These are phyloP conservation scores for Yamadazyma scolyti DNA, from an alignment of 805 yeast genomes.

Conservation along the genomic window DNA sequence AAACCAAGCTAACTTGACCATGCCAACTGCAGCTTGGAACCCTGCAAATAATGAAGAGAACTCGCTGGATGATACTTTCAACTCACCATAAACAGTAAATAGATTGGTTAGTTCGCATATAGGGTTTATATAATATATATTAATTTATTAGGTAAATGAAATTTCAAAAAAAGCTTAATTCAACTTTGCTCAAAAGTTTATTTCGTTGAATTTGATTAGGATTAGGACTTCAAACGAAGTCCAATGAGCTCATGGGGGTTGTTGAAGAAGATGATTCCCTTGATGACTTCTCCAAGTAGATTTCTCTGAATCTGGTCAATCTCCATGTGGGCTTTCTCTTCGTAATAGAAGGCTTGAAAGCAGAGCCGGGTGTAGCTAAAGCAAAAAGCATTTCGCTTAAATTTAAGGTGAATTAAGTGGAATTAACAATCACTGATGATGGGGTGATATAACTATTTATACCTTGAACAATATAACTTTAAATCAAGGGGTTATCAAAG, in stretches of 20 bases:
- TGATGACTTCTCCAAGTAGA: slow-evolving; percentile 17
- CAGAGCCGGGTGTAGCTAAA: slow-evolving; percentile 34
- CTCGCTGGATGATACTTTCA: slow-evolving; percentile 13
- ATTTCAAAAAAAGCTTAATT: too few species aligned
- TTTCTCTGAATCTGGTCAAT: slow-evolving; percentile 32
- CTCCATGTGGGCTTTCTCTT: slow-evolving; percentile 33
- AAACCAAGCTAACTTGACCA: slow-evolving; percentile 20
- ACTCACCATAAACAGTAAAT: slow-evolving; percentile 1
- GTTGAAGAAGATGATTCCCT: slow-evolving; percentile 18
- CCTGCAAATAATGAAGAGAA: slow-evolving; percentile 34
- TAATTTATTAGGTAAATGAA: too few species aligned
- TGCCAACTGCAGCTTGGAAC: slow-evolving; percentile 45
- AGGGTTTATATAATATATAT: background rate
- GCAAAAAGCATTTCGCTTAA: slow-evolving; percentile 11
- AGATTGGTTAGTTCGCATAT: background rate
- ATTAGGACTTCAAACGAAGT: too few species aligned
- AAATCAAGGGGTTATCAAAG: too few species aligned
- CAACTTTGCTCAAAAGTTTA: too few species aligned
- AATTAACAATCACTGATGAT: too few species aligned
- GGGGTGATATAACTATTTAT: too few species aligned
- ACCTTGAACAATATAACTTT: too few species aligned
- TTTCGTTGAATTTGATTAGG: too few species aligned
- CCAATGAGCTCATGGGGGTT: slow-evolving; percentile 2
- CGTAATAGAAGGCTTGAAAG: slow-evolving; percentile 33
- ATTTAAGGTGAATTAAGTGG: background rate